Evolutionary conservation across 2,329 filamentous ascomycete genomes (phyloP).

Genomic region (Exophiala sp.): DNA sequence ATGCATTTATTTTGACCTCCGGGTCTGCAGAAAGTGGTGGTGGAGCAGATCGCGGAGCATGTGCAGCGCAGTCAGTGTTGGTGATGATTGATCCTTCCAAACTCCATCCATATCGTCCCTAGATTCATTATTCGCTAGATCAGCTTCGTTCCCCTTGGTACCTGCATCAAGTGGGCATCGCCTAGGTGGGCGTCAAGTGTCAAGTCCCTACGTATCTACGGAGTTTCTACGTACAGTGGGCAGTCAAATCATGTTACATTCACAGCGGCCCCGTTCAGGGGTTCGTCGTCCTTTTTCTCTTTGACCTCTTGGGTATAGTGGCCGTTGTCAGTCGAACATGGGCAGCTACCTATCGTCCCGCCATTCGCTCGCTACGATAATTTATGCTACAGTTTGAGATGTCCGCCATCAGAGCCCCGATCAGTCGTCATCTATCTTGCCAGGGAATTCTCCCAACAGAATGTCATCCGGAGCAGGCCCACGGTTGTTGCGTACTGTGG

Average conservation of each 20-base stretch:
- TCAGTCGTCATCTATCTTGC: slow-evolving; percentile 59
- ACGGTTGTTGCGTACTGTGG: slow-evolving; percentile 48
- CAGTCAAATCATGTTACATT: neutral
- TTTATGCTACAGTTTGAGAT: neutral
- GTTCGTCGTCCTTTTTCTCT: neutral
- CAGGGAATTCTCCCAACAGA: slow-evolving; percentile 64
- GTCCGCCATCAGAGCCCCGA: neutral
- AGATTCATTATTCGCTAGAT: too few relatives aligned
- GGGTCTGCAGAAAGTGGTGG: slow-evolving; percentile 9
- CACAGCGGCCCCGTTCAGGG: neutral
- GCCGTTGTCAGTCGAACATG: neutral
- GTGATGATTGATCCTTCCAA: too few relatives aligned
- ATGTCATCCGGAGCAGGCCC: slow-evolving; percentile 62
- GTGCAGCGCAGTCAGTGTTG: too few relatives aligned
- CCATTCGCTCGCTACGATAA: neutral
- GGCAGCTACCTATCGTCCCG: neutral
- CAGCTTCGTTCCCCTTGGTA: neutral
- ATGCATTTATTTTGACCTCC: slow-evolving; percentile 5
- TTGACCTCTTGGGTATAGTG: neutral
- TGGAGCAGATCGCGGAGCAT: neutral
- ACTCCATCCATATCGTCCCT: too few relatives aligned
- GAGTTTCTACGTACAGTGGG: too few relatives aligned
- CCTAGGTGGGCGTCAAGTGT: too few relatives aligned
- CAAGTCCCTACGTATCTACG: too few relatives aligned
- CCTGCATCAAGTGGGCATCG: neutral